These are phyloP conservation scores for Calocera cornea DNA, from an alignment of 768 basidiomycete genomes.

Conservation along the genomic window DNA sequence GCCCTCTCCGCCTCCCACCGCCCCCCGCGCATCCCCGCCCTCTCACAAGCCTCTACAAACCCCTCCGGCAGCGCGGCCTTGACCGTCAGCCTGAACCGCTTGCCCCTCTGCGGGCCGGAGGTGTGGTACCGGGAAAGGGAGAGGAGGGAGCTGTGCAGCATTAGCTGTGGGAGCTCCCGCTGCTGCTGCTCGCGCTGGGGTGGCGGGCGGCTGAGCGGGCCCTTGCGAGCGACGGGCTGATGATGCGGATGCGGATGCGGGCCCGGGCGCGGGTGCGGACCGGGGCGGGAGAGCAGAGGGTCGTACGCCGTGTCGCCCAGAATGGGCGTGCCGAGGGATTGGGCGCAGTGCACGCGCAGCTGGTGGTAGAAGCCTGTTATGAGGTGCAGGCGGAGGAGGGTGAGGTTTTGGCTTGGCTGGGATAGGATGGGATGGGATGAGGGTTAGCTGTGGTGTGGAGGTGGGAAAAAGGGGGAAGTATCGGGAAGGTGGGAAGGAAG, in stretches of 20 bases:
- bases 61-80: background rate
- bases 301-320: background rate
- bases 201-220: too few species aligned
- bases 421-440: too few species aligned
- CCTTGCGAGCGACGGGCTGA: too few species aligned
- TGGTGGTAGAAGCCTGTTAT: constrained; percentile 4
- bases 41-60: background rate
- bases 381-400: background rate
- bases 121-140: background rate
- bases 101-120: background rate
- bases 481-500: background rate
- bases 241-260: too few species aligned
- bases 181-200: too few species aligned
- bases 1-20: background rate
- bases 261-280: too few species aligned
- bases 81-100: background rate
- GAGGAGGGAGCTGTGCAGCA: too few species aligned
- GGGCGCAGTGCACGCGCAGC: background rate
- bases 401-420: background rate
- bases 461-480: too few species aligned
- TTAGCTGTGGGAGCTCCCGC: too few species aligned
- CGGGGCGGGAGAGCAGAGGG: background rate
- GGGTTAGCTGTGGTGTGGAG: too few species aligned
- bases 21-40: background rate
- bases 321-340: background rate